Base-by-base conservation (phyloP, 352 stramenopile species). In the Phytophthora crassamura region DNA sequence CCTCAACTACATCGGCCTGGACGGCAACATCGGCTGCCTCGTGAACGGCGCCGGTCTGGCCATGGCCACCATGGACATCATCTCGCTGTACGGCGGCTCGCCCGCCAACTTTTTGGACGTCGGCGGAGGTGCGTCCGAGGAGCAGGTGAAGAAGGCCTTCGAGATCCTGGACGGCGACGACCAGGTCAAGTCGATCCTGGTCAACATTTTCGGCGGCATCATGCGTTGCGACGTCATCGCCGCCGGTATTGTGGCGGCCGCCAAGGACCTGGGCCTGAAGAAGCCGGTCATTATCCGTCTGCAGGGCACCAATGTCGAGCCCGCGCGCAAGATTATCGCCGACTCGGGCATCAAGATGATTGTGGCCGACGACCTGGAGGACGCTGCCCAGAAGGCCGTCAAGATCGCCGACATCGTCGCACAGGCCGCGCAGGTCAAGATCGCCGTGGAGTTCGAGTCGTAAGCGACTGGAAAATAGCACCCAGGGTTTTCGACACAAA, bases 1-100 rank as follows among this genome's bases (percentile, higher is more conserved):
- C 86, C 86, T 99, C 28, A 99, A 99, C 83, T 99, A 99, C 84
- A 99, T 99, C 73, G 97, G 97, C 46, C 85, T 99, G n/a, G 95
- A 98, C 71, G 97, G 98, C 56, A 99, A 98, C 77, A 99, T 99
- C 70, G 98, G 98, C 54, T 99, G 98, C 84, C 98, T 99, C 80
- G 98, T 99, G 36, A 99, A 99, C 80, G 98, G 98, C 58, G 98
- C 98, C 30, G 98, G 98, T 74, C 82, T 99, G 36, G 98, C 98
- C 68, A 99, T 99, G 98, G 89, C 92, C 41, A 99, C 98, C 20
- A 99, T 99, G 97, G 97, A 99, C 77, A 99, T 99, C 74, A 99
- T 99, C 82, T 98, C 98, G 74, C 82, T 99, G 43, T 98, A 98
- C 75, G 98, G 98, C 63, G 98, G 97, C 50, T 89, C 80, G 34